phyloP scores from a whole-genome alignment of 2,329 filamentous ascomycete species.

The Leptographium procerum region DNA sequence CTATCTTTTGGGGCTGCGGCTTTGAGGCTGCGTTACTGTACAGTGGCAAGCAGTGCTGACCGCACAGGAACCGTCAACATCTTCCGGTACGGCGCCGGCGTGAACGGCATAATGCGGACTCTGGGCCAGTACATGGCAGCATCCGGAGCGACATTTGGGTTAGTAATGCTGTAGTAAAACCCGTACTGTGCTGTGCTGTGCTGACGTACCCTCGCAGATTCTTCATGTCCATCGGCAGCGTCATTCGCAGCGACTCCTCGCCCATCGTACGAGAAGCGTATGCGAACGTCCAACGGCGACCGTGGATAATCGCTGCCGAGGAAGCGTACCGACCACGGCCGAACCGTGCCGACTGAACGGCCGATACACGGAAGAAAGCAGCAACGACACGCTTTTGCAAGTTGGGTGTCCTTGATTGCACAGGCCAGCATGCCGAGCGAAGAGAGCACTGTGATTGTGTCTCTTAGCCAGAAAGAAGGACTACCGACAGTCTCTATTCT shows the following conservation, averaged over 20 bases:
- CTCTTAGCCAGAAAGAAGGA: not conserved
- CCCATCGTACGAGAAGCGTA: constrained; percentile 66
- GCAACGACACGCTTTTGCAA: too few species aligned
- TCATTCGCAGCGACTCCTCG: constrained; percentile 77
- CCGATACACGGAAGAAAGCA: too few species aligned
- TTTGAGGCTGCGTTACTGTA: too few species aligned
- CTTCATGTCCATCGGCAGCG: constrained; percentile 98
- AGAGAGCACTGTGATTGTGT: not conserved
- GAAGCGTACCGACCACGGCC: constrained; percentile 26
- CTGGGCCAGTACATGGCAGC: constrained; percentile 94
- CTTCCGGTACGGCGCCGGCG: constrained; percentile 85
- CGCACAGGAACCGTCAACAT: constrained; percentile 75
- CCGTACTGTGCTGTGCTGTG: not conserved
- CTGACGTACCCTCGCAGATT: constrained; percentile 40
- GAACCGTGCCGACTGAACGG: constrained; percentile 11
- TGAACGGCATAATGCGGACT: constrained; percentile 87
- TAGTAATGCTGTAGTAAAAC: constrained; percentile 20
- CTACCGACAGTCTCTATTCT: not conserved
- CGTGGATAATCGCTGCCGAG: constrained; percentile 50
- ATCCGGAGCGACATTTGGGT: constrained; percentile 94
- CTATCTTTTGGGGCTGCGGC: too few species aligned
- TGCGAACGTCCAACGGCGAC: constrained; percentile 59
- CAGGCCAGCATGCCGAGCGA: too few species aligned
- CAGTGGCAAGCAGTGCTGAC: constrained; percentile 3
- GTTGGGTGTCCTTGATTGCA: not conserved